Evolutionary conservation across 2,329 filamentous ascomycete genomes (phyloP).

Genomic region (Hirsutella minnesotensis): DNA sequence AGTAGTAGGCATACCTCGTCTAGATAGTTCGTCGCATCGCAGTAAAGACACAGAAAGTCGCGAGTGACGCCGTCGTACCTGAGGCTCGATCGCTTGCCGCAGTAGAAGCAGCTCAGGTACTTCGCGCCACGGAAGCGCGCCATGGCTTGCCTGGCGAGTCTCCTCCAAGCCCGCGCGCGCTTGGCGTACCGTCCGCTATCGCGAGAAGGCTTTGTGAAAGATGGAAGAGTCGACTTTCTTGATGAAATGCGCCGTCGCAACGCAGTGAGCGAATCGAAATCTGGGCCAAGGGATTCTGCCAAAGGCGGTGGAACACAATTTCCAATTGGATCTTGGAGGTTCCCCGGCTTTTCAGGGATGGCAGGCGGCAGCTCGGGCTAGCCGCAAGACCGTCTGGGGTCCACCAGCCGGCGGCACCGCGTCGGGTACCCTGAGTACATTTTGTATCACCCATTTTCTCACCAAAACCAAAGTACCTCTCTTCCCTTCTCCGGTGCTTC

Average conservation of each 20-base stretch:
- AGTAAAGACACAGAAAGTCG: constrained; percentile 63
- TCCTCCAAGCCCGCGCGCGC: neutral
- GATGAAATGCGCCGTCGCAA: too few species aligned
- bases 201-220: too few species aligned
- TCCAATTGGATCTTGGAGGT: neutral
- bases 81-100: constrained; percentile 54
- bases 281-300: constrained; percentile 7
- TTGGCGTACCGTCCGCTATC: too few species aligned
- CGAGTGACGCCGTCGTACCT: constrained; percentile 44
- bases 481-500: neutral
- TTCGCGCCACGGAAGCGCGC: constrained; percentile 27
- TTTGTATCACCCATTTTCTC: neutral
- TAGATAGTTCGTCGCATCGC: constrained; percentile 79
- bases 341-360: neutral
- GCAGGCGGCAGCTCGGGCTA: too few species aligned
- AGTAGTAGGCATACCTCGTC: constrained; percentile 70
- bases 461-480: neutral
- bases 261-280: neutral
- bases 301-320: constrained; percentile 2
- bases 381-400: too few species aligned
- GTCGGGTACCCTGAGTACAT: neutral
- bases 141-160: constrained; percentile 19
- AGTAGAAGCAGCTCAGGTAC: constrained; percentile 69
- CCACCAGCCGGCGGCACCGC: too few species aligned
- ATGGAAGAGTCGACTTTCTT: neutral